A percentile compares a stretch with the other conserved stretches of the same genome.
phyloP scores from a whole-genome alignment of 176 grass and related monocot species.

The Lolium rigidum region DNA sequence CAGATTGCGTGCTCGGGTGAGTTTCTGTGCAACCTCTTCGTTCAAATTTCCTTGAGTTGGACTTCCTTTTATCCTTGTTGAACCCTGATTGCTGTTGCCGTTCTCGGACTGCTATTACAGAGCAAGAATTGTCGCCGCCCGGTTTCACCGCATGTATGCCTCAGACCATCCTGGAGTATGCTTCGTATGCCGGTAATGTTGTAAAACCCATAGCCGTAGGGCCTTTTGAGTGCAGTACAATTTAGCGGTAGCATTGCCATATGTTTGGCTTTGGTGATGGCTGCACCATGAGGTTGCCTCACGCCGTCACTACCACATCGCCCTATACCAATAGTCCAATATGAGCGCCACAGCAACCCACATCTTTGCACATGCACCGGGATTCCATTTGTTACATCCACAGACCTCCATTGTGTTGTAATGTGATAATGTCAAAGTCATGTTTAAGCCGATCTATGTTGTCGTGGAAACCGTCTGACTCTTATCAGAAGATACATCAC shows the following conservation, averaged over 20 bases:
- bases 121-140: neutral
- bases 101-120: neutral
- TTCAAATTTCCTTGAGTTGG: neutral
- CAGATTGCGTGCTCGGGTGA: neutral
- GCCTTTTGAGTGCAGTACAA: neutral
- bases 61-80: neutral
- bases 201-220: neutral
- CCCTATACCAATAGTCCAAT: too few relatives aligned
- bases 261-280: neutral
- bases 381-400: neutral
- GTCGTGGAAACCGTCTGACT: neutral
- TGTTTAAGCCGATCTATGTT: neutral
- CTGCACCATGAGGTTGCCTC: neutral
- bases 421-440: neutral
- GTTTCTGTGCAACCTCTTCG: neutral
- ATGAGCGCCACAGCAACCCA: too few relatives aligned
- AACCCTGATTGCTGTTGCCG: neutral
- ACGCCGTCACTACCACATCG: neutral
- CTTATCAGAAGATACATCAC: neutral
- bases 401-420: neutral
- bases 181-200: neutral
- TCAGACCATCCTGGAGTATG: neutral
- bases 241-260: neutral
- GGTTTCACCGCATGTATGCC: neutral
- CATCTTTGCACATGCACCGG: neutral